phyloP scores from a whole-genome alignment of 2,329 filamentous ascomycete species.

The Pseudogymnoascus sp. region DNA sequence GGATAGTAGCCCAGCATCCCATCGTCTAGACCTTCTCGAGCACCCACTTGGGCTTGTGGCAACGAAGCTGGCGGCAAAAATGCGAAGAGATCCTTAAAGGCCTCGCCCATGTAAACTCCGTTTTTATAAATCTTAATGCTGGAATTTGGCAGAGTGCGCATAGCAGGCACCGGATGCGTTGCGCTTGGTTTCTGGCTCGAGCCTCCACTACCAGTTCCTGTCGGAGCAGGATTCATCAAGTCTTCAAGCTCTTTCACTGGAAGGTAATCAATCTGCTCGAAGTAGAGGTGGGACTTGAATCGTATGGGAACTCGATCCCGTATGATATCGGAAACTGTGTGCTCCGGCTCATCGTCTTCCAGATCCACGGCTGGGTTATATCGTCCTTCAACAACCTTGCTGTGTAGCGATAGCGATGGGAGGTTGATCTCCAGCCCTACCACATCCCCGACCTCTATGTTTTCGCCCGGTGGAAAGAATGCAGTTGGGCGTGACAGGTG shows the following conservation, averaged over 20 bases:
- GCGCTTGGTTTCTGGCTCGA: slow-evolving; percentile 56
- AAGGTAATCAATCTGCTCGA: slow-evolving; percentile 86
- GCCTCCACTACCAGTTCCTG: slow-evolving; percentile 31
- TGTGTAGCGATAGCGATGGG: slow-evolving; percentile 74
- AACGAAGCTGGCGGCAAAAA: slow-evolving; percentile 87
- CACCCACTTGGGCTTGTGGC: slow-evolving; percentile 61
- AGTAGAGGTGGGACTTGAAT: slow-evolving; percentile 88
- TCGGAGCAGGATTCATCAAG: slow-evolving; percentile 59
- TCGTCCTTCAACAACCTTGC: slow-evolving; percentile 76
- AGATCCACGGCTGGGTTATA: slow-evolving; percentile 81
- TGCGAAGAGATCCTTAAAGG: slow-evolving; percentile 78
- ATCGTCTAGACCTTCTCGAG: slow-evolving; percentile 82
- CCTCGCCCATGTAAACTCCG: slow-evolving; percentile 72
- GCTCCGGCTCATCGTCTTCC: slow-evolving; percentile 44
- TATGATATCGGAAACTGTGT: slow-evolving; percentile 69
- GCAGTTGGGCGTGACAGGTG: slow-evolving; percentile 90
- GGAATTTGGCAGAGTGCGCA: slow-evolving; percentile 79
- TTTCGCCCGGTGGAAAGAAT: slow-evolving; percentile 70
- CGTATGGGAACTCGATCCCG: slow-evolving; percentile 91
- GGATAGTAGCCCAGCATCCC: slow-evolving; percentile 95
- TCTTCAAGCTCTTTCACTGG: slow-evolving; percentile 83
- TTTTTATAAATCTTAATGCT: slow-evolving; percentile 91
- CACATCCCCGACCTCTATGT: slow-evolving; percentile 82
- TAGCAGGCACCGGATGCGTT: slow-evolving; percentile 62
- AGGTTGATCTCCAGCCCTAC: slow-evolving; percentile 89